Evolutionary conservation across 164 flowering plant genomes (phyloP), one percentile per base, ranked within the genome.

Genomic region (Protea cynaroides): DNA sequence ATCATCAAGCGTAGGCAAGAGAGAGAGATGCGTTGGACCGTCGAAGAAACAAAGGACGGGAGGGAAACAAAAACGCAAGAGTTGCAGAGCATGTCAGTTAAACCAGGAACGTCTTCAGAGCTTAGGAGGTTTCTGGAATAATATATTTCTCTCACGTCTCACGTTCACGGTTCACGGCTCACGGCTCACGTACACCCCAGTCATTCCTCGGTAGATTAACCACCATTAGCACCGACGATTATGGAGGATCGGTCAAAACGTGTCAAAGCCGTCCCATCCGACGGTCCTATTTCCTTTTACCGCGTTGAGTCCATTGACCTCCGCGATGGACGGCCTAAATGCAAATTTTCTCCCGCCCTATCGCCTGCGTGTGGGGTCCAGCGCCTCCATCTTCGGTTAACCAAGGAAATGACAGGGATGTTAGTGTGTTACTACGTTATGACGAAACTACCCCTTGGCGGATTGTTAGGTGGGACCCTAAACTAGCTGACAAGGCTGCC

Each of bases 11-110:
- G n/a, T n/a, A n/a, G n/a, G n/a, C n/a, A n/a, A n/a, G n/a, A n/a
- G n/a, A n/a, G n/a, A n/a, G 40, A 37, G 40, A 9, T 37, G 34
- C 34, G 34, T 2, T 2, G 4, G 34, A 29, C 2, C 34, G 5
- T 3, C n/a, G 43, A 15, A 38, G 43, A 46, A 44, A 62, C 46
- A 38, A 47, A 67, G 44, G 56, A 29, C 23, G 25, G 22, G 59
- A 23, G 13, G 58, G 59, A 65, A 71, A 72, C 67, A 82, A 40
- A 65, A 50, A 65, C 65, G 49, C 72, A 66, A 69, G 65, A 59
- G 69, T 54, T 71, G 68, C 82, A 82, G 79, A 76, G 81, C 71
- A 74, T 78, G 82, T 82, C 80, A 67, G 79, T 23, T 59, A 71
- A 54, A 71, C 50, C 69, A 55, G 25, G 51, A 63, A 5, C 43